These are phyloP conservation scores for Coemansia sp. DNA, from an alignment of 192 early-diverging fungal genomes.

Conservation along the genomic window DNA sequence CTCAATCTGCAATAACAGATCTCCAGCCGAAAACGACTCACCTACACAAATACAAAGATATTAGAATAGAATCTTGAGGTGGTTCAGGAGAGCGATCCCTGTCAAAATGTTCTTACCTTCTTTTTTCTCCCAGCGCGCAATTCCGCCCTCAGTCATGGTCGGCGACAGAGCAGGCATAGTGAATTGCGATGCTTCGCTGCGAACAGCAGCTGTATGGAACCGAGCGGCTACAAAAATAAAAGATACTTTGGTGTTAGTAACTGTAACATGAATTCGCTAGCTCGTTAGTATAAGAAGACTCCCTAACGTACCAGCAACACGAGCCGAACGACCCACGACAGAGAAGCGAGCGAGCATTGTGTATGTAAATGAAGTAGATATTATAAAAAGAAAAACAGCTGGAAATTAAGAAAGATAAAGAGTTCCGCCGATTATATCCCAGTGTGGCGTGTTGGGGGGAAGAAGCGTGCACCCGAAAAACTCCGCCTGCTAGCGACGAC, in stretches of 20 bases:
- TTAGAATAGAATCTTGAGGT: neutral
- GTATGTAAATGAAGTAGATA: neutral
- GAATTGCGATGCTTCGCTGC: constrained; percentile 58
- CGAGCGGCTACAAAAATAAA: constrained; percentile 63
- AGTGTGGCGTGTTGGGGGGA: neutral
- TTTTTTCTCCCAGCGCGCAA: constrained; percentile 92
- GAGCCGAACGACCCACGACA: constrained; percentile 31
- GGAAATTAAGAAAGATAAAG: constrained; percentile 8
- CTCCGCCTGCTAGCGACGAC: too few relatives aligned
- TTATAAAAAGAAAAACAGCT: neutral
- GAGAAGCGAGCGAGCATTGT: constrained; percentile 42
- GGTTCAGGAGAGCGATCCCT: too few relatives aligned
- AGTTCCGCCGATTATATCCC: neutral
- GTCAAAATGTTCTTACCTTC: constrained; percentile 41
- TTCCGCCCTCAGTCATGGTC: constrained; percentile 95
- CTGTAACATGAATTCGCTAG: neutral
- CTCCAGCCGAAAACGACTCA: constrained; percentile 85
- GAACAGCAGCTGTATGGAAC: constrained; percentile 57
- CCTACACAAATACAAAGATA: constrained; percentile 48
- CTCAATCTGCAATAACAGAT: constrained; percentile 92
- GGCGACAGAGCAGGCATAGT: constrained; percentile 98
- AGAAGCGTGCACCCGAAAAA: neutral
- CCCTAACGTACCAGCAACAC: constrained; percentile 34
- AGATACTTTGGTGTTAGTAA: neutral
- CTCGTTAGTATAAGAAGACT: neutral